These are phyloP conservation scores for Papilionanthe hybrid DNA, from an alignment of 116 monocot genomes.

Conservation along the genomic window DNA sequence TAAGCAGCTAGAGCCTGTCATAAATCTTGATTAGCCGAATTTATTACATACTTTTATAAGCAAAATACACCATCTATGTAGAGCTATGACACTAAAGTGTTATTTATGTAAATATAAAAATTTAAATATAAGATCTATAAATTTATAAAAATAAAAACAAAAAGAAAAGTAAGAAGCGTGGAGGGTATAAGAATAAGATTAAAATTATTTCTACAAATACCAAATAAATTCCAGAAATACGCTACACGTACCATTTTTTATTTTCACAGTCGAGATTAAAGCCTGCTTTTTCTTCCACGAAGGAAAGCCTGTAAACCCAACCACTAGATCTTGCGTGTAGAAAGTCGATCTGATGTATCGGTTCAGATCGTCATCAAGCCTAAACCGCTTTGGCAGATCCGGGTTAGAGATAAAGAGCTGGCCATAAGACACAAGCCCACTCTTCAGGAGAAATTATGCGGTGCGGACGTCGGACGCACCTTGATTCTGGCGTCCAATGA, in stretches of 20 bases:
- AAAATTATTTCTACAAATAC: background rate
- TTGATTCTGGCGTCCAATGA: no score
- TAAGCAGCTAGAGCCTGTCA: no score
- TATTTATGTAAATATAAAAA: no score
- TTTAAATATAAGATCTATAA: no score
- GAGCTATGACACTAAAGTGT: no score
- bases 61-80: no score
- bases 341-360: conserved; percentile 24
- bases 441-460: no score
- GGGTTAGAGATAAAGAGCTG: conserved; percentile 53
- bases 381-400: conserved; percentile 36
- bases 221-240: background rate
- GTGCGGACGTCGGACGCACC: conserved; percentile 26
- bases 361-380: conserved; percentile 20
- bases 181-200: no score
- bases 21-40: no score
- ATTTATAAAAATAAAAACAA: no score
- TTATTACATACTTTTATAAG: no score
- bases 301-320: conserved; percentile 29
- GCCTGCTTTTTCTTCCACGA: conserved; percentile 7
- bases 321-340: conserved; percentile 23
- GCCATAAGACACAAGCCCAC: conserved; percentile 47
- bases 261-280: background rate
- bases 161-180: no score
- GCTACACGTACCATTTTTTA: background rate